phyloP scores from a whole-genome alignment of 2,329 filamentous ascomycete genomes.

The Knufia petricola region DNA sequence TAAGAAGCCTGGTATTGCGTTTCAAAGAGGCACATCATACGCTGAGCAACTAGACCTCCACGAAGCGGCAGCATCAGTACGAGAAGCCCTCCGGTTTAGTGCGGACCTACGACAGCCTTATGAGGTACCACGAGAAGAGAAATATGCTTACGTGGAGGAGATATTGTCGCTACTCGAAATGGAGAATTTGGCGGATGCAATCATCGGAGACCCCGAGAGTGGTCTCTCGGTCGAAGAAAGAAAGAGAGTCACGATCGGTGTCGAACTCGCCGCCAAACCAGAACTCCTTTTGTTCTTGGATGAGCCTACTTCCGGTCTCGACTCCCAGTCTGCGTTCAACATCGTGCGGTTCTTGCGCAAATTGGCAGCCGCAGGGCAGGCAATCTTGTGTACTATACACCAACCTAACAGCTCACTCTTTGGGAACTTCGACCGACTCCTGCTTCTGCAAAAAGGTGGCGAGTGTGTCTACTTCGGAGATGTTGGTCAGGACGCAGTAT shows the following conservation, averaged over 20 bases:
- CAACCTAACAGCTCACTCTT: conserved; percentile 81
- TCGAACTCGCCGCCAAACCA: conserved; percentile 53
- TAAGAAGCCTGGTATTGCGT: conserved; percentile 46
- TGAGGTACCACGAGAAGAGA: conserved; percentile 48
- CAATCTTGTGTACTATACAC: conserved; percentile 84
- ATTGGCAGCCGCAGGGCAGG: conserved; percentile 63
- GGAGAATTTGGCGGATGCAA: conserved; percentile 56
- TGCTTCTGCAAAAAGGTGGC: conserved; percentile 69
- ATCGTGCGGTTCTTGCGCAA: conserved; percentile 54
- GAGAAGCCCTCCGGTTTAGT: conserved; percentile 58
- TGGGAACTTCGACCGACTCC: conserved; percentile 74
- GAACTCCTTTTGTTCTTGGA: conserved; percentile 53
- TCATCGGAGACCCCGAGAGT: conserved; percentile 51
- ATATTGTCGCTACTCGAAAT: conserved; percentile 56
- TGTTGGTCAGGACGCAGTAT: conserved; percentile 62
- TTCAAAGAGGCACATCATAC: conserved; percentile 56
- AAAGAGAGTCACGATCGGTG: conserved; percentile 49
- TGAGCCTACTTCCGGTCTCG: conserved; percentile 56
- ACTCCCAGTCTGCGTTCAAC: conserved; percentile 59
- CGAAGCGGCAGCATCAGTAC: conserved; percentile 52
- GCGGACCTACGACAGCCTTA: conserved; percentile 54
- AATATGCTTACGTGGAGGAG: conserved; percentile 57
- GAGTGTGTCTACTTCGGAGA: conserved; percentile 79
- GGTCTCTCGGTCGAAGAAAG: conserved; percentile 48
- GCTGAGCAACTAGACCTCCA: conserved; percentile 59